Percentiles rank a stretch among this genome's conserved stretches.
These are phyloP conservation scores for Cotoneaster glaucophyllus DNA, from an alignment of 306 rosid species.

Conservation along the genomic window DNA sequence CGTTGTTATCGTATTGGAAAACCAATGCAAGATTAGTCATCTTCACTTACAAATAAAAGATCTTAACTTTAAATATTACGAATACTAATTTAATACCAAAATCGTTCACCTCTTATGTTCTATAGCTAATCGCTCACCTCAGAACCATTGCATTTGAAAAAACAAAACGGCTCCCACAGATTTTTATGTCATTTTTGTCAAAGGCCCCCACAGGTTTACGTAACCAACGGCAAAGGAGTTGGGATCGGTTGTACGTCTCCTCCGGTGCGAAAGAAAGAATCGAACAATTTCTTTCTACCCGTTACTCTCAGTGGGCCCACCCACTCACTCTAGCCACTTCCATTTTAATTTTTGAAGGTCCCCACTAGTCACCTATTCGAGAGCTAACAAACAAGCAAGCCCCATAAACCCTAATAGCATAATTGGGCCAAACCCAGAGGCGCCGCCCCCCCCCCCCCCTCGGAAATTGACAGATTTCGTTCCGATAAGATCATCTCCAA, in stretches of 20 bases:
- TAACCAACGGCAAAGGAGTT: neutral
- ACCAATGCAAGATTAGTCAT: accelerated
- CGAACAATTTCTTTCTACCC: neutral
- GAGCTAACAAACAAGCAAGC: neutral
- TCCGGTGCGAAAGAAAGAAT: neutral
- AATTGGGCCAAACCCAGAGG: neutral
- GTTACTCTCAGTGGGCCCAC: neutral
- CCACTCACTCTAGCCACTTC: too few species aligned
- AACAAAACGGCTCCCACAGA: neutral
- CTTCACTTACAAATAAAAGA: too few species aligned
- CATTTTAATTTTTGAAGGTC: neutral
- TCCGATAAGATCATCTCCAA: too few species aligned
- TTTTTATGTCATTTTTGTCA: neutral
- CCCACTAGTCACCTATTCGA: neutral
- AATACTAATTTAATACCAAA: too few species aligned
- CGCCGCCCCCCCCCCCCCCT: too few species aligned
- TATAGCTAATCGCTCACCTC: too few species aligned
- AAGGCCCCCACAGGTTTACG: neutral
- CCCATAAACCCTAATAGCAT: neutral
- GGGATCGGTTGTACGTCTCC: neutral
- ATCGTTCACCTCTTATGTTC: too few species aligned
- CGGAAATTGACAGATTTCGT: too few species aligned
- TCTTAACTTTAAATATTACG: too few species aligned
- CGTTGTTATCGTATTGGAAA: neutral
- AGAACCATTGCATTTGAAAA: too few species aligned